Base-by-base conservation (phyloP, 768 basidiomycete species). In the Termitomyces sp. region DNA sequence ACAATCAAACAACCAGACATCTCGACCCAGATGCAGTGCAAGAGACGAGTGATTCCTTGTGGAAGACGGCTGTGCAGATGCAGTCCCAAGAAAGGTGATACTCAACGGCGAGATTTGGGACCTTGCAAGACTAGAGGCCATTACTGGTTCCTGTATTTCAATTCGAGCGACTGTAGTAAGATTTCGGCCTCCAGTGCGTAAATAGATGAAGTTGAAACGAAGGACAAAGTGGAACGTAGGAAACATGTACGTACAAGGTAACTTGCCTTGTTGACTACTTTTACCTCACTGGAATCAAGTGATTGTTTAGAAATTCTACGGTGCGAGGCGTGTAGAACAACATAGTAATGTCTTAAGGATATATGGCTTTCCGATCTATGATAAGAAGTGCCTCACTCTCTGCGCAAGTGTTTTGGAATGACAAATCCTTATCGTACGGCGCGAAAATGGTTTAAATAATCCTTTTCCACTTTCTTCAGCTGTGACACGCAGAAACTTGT, bases 1-100 rank as follows among this genome's bases (percentile, higher is more conserved):
- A 68, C 90, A 92, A 66, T 92, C 90, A 63, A 92, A 92, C 7
- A 92, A 69, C 90, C 90, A 92, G 55, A 90, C 83, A 73, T 88
- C 84, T 18, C 83, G 77, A 18, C 78, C 80, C 10, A 91, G 72
- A 22, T 85, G 81, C 7, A 92, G 65, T 2, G 88, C 85, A 8
- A 86, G 79, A 4, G 90, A 75, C 36, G 90, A 92, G 64, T 91
- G 90, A 64, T 87, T 90, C 54, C 90, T 78, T 0, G 90, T 90
- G 1, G 81, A 78, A 4, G 90, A 91, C 3, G 90, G 90, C 62
- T 87, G 85, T 3, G 90, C 89, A 20, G 90, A 91, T 16, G 88
- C 88, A 1, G 89, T 92, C 22, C 90, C 90, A 24, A 92, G 77
- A 67, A 92, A 92, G 7, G 86, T 90, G 45, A 92, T 69, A 50